phyloP scores from a whole-genome alignment of 345 rosid genomes.

The Murraya paniculata region DNA sequence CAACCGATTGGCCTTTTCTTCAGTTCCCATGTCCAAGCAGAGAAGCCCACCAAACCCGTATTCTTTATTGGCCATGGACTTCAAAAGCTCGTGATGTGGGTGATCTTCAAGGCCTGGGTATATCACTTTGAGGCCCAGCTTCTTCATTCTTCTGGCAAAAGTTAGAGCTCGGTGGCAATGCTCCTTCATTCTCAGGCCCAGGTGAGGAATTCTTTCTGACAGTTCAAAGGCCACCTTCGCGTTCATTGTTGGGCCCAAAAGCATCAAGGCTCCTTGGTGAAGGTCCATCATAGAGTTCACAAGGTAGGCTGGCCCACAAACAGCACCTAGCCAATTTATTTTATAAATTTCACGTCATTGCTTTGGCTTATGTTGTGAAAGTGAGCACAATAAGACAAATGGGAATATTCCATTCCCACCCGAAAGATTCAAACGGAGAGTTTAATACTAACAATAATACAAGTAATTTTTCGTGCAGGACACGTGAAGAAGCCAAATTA shows the following conservation, averaged over 20 bases:
- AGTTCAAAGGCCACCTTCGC: constrained; percentile 89
- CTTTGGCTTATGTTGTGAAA: neutral
- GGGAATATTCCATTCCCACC: neutral
- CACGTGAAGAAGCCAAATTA: neutral
- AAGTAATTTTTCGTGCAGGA: neutral
- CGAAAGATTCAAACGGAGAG: neutral
- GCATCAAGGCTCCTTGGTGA: constrained; percentile 84
- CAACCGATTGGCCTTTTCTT: constrained; percentile 73
- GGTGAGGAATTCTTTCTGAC: constrained; percentile 83
- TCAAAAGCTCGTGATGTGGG: constrained; percentile 67
- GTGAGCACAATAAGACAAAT: neutral
- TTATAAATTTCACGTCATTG: neutral
- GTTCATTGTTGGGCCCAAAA: constrained; percentile 95
- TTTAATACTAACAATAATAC: neutral
- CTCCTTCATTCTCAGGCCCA: constrained; percentile 82
- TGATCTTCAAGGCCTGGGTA: constrained; percentile 90
- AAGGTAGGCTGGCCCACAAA: constrained; percentile 76
- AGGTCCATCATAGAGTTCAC: constrained; percentile 97
- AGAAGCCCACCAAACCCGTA: constrained; percentile 88
- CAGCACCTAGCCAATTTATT: constrained; percentile 51
- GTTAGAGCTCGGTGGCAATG: constrained; percentile 70
- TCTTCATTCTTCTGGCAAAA: constrained; percentile 65
- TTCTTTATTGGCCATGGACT: constrained; percentile 55
- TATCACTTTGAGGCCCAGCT: constrained; percentile 66
- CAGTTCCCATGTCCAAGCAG: constrained; percentile 81